Evolutionary conservation across 352 stramenopile genomes (phyloP).

Genomic region (Globisporangium polare): DNA sequence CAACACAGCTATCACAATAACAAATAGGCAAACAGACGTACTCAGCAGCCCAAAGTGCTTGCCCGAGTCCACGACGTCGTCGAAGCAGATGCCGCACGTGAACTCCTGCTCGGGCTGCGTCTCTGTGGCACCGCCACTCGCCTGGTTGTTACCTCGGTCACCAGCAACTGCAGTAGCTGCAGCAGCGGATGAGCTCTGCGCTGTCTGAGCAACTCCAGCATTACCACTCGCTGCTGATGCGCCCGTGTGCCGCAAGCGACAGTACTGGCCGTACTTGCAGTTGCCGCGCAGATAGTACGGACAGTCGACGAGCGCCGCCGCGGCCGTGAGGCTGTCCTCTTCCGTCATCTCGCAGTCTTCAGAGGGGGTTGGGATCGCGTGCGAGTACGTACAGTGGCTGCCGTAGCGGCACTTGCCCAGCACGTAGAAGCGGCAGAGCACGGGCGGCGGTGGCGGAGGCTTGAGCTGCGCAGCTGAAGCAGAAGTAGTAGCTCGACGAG

Average conservation of each 20-base stretch:
- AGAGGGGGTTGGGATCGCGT: conserved; percentile 31
- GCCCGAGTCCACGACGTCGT: conserved; percentile 70
- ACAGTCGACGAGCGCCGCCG: conserved; percentile 64
- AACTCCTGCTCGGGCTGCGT: conserved; percentile 39
- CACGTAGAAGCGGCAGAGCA: conserved; percentile 75
- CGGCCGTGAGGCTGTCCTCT: conserved; percentile 32
- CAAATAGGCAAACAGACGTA: conserved; percentile 24
- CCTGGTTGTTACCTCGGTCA: conserved; percentile 10
- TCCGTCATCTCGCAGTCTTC: conserved; percentile 30
- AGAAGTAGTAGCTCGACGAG: not conserved
- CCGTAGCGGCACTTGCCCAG: conserved; percentile 71
- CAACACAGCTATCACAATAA: not conserved
- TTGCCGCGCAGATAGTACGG: conserved; percentile 71
- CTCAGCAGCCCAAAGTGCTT: conserved; percentile 80
- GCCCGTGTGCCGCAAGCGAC: conserved; percentile 46
- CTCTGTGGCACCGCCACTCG: not conserved
- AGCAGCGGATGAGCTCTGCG: not conserved
- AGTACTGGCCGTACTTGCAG: conserved; percentile 72
- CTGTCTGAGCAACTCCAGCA: not conserved
- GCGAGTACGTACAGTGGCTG: conserved; percentile 73
- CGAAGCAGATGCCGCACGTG: conserved; percentile 80
- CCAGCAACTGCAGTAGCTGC: not conserved
- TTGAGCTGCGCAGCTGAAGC: not conserved
- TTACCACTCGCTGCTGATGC: not conserved
- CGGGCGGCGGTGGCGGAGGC: conserved; percentile 20